Evolutionary conservation across 208 protist genomes (phyloP).

Genomic region (Tritrichomonas musculus): DNA sequence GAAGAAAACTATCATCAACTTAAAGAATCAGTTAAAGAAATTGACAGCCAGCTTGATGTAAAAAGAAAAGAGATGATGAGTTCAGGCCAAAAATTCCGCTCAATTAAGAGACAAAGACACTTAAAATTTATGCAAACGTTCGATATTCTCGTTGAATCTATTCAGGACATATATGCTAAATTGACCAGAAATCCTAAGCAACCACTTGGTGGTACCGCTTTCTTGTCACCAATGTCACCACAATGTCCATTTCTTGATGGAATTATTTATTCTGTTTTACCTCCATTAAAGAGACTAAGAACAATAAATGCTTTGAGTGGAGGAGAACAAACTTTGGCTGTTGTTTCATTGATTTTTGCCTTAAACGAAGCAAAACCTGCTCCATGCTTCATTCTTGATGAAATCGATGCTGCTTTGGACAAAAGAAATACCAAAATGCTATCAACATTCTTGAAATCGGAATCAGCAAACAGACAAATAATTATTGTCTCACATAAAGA

Average conservation of each 20-base stretch:
- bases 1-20: not conserved
- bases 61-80: not conserved
- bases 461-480: not conserved
- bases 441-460: not conserved
- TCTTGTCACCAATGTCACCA: not conserved
- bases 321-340: constrained; percentile 17
- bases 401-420: constrained; percentile 14
- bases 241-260: not conserved
- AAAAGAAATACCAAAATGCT: not conserved
- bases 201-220: not conserved
- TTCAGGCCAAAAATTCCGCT: not conserved
- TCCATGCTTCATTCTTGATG: not conserved
- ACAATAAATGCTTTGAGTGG: not conserved
- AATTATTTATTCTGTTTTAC: constrained; percentile 1
- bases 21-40: not conserved
- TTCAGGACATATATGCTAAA: not conserved
- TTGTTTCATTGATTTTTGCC: not conserved
- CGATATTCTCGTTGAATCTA: not conserved
- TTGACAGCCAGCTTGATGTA: not conserved
- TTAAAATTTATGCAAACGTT: not conserved
- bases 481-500: not conserved
- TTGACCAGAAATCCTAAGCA: not conserved
- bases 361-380: not conserved
- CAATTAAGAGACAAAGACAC: not conserved
- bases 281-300: not conserved